Conservation (phyloP, 176 grass and related monocot genomes). For the Avena atlantica region DNA sequence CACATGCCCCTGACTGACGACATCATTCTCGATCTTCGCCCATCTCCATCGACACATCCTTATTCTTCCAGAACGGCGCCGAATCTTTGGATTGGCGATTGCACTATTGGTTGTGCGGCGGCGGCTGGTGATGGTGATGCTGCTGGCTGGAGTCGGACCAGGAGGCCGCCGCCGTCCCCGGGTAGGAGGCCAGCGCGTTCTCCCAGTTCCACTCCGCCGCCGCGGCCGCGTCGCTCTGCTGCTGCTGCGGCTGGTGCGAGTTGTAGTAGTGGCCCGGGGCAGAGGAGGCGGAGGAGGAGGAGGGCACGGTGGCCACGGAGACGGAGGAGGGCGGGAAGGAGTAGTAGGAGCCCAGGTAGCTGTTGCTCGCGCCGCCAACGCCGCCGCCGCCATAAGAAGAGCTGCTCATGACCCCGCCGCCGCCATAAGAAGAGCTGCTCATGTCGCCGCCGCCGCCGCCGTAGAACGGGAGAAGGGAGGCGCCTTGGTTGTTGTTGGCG, state of each 20-base stretch:
- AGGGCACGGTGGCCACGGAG: slow-evolving; percentile 51
- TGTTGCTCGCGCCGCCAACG: slow-evolving; percentile 16
- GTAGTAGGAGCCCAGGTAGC: slow-evolving; percentile 51
- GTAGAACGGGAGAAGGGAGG: slow-evolving; percentile 51
- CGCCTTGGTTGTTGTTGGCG: slow-evolving; percentile 39
- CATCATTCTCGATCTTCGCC: background rate
- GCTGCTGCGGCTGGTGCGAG: slow-evolving; percentile 34
- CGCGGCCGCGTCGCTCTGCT: slow-evolving; percentile 11
- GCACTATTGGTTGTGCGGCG: slow-evolving; percentile 43
- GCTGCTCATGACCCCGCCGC: background rate
- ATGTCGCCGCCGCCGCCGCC: too few relatives aligned
- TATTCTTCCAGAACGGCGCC: slow-evolving; percentile 46
- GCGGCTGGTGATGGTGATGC: slow-evolving; percentile 36
- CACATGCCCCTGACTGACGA: slow-evolving; percentile 17
- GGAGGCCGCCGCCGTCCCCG: background rate
- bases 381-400: background rate
- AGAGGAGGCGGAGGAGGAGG: slow-evolving; percentile 51
- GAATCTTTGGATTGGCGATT: background rate
- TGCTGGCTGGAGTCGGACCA: slow-evolving; percentile 50
- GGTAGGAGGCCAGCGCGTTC: slow-evolving; percentile 35
- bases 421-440: background rate
- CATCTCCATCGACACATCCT: slow-evolving; percentile 33
- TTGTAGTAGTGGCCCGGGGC: slow-evolving; percentile 50
- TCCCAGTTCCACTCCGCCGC: slow-evolving; percentile 52
- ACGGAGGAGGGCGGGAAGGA: slow-evolving; percentile 59